Evolutionary conservation across 2,329 filamentous ascomycete genomes (phyloP).

Genomic region (Eutypella sp.): DNA sequence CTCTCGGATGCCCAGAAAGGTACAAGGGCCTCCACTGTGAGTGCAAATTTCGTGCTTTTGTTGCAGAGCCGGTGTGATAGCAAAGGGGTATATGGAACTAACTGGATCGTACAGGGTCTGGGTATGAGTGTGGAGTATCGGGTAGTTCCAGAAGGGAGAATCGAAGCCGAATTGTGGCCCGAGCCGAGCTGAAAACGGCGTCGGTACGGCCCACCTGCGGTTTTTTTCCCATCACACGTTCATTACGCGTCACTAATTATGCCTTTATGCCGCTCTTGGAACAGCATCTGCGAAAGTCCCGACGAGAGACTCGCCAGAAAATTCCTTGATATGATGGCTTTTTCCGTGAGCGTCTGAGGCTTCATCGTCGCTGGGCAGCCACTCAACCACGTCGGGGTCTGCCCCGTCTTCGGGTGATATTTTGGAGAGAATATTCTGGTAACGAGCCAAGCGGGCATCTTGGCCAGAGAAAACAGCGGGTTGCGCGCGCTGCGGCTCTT

Average conservation of each 20-base stretch:
- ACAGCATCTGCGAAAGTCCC: constrained; percentile 58
- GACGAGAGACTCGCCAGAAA: constrained; percentile 42
- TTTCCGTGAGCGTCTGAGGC: constrained; percentile 40
- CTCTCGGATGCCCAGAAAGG: too few relatives aligned
- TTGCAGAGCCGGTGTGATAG: too few relatives aligned
- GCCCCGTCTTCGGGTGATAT: constrained; percentile 43
- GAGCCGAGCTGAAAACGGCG: not conserved
- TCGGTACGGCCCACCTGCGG: constrained; percentile 1
- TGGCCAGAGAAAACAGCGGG: constrained; percentile 39
- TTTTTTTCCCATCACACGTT: constrained; percentile 3
- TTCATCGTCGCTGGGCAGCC: constrained; percentile 47
- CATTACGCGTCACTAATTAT: constrained; percentile 2
- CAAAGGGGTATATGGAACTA: too few relatives aligned
- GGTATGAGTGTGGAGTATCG: not conserved
- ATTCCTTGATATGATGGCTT: constrained; percentile 32
- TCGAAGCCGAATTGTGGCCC: not conserved
- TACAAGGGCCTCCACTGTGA: too few relatives aligned
- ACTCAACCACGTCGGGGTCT: constrained; percentile 40
- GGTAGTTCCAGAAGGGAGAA: not conserved
- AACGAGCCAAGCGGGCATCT: constrained; percentile 51
- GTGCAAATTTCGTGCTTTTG: too few relatives aligned
- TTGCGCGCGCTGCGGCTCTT: constrained; percentile 33
- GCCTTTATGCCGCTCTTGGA: constrained; percentile 43
- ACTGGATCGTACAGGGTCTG: not conserved
- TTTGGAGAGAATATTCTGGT: constrained; percentile 58